phyloP scores from a whole-genome alignment of 441 rosid species.

The Populus hybrid region DNA sequence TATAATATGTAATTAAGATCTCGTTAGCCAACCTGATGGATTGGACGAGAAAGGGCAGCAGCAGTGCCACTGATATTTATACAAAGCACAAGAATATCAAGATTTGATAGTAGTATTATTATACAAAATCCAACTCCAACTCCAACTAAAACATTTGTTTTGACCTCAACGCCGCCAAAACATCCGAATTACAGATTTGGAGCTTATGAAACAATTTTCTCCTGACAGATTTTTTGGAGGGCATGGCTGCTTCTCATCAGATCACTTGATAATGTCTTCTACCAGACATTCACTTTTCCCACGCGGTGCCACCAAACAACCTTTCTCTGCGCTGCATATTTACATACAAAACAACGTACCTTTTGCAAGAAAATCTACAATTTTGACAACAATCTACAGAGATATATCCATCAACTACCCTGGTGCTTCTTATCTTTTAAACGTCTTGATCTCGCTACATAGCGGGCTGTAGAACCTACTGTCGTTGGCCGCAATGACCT shows the following conservation, averaged over 20 bases:
- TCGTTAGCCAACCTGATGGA: background rate
- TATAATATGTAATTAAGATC: background rate
- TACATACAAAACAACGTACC: conserved; percentile 10
- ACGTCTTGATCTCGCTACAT: conserved; percentile 37
- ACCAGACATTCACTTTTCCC: conserved; percentile 1
- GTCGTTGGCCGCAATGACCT: conserved; percentile 65
- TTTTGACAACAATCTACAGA: background rate
- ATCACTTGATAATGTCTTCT: background rate
- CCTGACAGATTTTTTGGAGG: background rate
- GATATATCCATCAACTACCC: background rate
- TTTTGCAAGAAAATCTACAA: conserved; percentile 7
- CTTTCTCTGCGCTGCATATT: conserved; percentile 9
- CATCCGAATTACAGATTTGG: conserved; percentile 15
- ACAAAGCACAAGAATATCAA: background rate
- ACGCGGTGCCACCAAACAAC: conserved; percentile 2
- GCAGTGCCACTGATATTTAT: background rate
- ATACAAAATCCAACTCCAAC: background rate
- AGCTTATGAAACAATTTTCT: background rate
- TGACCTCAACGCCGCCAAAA: conserved; percentile 13
- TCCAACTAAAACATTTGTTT: background rate
- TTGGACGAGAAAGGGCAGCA: background rate
- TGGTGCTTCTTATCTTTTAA: conserved; percentile 11
- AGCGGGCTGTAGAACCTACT: conserved; percentile 78
- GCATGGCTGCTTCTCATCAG: background rate
- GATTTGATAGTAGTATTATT: background rate